Evolutionary conservation across 352 stramenopile genomes (phyloP), one percentile per base, ranked within the genome.

Genomic region (Pythium folliculosum): DNA sequence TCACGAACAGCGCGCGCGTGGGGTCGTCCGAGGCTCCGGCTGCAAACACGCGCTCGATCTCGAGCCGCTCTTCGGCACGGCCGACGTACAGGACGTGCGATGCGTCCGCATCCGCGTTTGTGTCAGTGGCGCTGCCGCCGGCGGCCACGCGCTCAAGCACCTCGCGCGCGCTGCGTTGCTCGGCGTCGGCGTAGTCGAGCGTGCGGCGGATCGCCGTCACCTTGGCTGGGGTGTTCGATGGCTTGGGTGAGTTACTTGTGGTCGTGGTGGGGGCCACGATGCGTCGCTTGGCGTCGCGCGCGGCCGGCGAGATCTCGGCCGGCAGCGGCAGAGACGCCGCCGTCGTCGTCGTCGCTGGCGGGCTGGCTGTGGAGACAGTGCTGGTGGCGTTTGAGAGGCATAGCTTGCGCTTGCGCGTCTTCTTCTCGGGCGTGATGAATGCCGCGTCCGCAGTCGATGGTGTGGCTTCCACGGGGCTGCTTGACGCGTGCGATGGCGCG

Each of bases 1-100:
- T 77, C 57, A 92, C 77, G 63, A 90, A 92, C 44, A 90, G 45
- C 65, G 75, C 82, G 21, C 68, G 58, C 8, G 60, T 56, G 5
- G 32, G 14, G 0, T 52, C 27, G 17, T 47, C 50, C 1, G 30
- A 43, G 1, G 68, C 2, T 40, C 43, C 3, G 61, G 71, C 49
- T 5, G 81, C 30, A 23, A 69, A 6, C 61, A 58, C 30, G 69
- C 67, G n/a, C 30, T 63, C 57, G 57, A 91, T 71, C 23, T 71
- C 57, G 4, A 77, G 60, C 19, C 78, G 76, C 61, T 91, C 76
- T 5, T 75, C 49, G 0, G 57, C 48, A 50, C 83, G 71, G 2
- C 81, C 83, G 1, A 90, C 76, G 63, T 89, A 23, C 17, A 47
- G 2, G 6, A n/a, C 13, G 14, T 2, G 1, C 9, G 40, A n/a